Base-by-base conservation (phyloP, 805 yeast genomes). In the Candida montana region DNA sequence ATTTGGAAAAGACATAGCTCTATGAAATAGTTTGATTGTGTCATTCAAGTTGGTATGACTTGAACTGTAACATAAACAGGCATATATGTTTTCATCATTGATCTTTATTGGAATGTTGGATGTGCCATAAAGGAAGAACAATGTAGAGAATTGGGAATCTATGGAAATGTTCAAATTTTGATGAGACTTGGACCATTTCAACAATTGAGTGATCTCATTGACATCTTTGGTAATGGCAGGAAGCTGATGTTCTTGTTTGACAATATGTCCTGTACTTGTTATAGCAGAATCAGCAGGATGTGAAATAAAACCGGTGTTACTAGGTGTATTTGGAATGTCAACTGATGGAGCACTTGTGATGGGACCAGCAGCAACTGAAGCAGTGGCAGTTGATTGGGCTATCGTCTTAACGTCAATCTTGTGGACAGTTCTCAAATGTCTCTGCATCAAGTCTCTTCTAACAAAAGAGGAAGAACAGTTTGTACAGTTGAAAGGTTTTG, bases 391-490 rank as follows among this genome's bases (percentile, higher is more conserved):
- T 6, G 39, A 10, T 15, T 21, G 24, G 9, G 15, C 31, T 20
- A 16, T 27, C 17, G 28, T 29, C 13, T 20, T 37, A 4, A 33
- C 11, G 11, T 39, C 41, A 11, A 41, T 34, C 31, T 47, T 47
- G 24, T 47, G 50, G 4, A 47, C 50, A 11, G 45, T 47, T 27
- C 46, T 37, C 24, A 47, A 24, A 13, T 47, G 50, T 20, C 50
- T 37, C 21, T 47, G 48, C 36, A 47, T 40, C 28, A 47, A 29
- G 23, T 47, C 50, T 29, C 50, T 38, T 47, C 50, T 44, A 4
- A 47, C 50, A 41, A 47, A 47, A 2, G 46, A 40, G 1, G 50
- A 36, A 18, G 37, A 38, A 27, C 50, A 47, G 7, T 33, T 23
- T 2, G 47, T 29, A 23, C 50, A 47, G 3, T 32, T 41, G 35